Conservation (phyloP, 345 rosid genomes). For the Eucalyptus curtisii region DNA sequence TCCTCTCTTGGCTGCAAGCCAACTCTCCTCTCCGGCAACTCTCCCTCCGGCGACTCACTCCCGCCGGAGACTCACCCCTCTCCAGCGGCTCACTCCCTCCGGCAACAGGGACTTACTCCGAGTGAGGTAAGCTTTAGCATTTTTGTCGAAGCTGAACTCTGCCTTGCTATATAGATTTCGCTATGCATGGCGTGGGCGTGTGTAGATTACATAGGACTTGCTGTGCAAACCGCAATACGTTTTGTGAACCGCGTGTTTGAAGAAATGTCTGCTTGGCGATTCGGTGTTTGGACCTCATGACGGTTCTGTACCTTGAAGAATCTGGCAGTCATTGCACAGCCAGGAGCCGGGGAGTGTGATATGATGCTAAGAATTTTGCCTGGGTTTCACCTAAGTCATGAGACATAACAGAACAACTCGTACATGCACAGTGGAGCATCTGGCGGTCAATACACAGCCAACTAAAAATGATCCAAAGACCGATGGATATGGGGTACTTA, state of each 20-base stretch:
- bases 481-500: neutral
- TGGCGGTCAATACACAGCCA: neutral
- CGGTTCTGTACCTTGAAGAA: neutral
- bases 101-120: neutral
- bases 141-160: neutral
- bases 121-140: neutral
- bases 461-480: neutral
- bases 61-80: neutral
- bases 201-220: neutral
- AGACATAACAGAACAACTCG: neutral
- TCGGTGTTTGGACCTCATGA: neutral
- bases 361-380: neutral
- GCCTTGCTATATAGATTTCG: neutral
- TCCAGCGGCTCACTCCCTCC: neutral
- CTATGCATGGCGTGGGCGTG: neutral
- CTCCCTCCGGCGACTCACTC: neutral
- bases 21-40: neutral
- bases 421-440: neutral
- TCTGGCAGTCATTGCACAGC: neutral
- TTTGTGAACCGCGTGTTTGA: neutral
- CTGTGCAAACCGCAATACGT: neutral
- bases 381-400: neutral
- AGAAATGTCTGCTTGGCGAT: neutral
- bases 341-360: neutral
- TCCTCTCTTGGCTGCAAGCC: neutral